A percentile compares a stretch with the other conserved stretches of the same genome.
Conservation (phyloP, 441 rosid genomes). For the Jatropha podagrica region DNA sequence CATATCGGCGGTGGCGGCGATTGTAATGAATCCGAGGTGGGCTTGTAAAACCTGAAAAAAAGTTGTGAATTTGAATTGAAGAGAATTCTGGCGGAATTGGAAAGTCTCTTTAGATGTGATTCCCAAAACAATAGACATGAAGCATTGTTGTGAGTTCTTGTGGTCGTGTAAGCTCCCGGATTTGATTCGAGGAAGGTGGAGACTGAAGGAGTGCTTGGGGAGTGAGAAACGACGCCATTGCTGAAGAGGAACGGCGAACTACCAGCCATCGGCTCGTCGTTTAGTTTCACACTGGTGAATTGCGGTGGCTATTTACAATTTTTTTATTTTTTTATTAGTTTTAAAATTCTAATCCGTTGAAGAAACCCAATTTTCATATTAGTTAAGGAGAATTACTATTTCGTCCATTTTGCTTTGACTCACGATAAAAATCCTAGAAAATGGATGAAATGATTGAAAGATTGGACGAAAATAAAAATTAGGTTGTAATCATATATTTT, state of each 20-base stretch:
- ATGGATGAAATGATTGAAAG: too few species aligned
- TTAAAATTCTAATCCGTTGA: too few species aligned
- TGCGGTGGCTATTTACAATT: too few species aligned
- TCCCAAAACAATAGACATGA: conserved; percentile 67
- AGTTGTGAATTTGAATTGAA: conserved; percentile 49
- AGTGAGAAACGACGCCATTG: conserved; percentile 46
- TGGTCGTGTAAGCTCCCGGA: conserved; percentile 79
- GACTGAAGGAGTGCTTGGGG: conserved; percentile 50
- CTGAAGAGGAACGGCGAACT: conserved; percentile 43
- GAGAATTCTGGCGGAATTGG: conserved; percentile 55
- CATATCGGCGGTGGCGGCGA: conserved; percentile 21
- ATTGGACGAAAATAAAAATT: too few species aligned
- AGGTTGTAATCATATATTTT: too few species aligned
- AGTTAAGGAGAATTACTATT: too few species aligned
- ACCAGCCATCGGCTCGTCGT: conserved; percentile 25
- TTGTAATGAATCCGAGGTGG: neutral
- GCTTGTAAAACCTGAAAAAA: conserved; percentile 34
- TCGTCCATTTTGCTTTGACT: too few species aligned
- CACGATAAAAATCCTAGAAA: too few species aligned
- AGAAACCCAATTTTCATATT: too few species aligned
- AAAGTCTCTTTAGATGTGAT: conserved; percentile 55
- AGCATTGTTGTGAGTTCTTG: conserved; percentile 61
- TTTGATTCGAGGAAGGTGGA: conserved; percentile 64
- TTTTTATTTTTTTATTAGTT: too few species aligned
- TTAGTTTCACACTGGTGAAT: too few species aligned